Conservation (phyloP, 2,329 filamentous ascomycete genomes). For the Elsinoe fawcettii region DNA sequence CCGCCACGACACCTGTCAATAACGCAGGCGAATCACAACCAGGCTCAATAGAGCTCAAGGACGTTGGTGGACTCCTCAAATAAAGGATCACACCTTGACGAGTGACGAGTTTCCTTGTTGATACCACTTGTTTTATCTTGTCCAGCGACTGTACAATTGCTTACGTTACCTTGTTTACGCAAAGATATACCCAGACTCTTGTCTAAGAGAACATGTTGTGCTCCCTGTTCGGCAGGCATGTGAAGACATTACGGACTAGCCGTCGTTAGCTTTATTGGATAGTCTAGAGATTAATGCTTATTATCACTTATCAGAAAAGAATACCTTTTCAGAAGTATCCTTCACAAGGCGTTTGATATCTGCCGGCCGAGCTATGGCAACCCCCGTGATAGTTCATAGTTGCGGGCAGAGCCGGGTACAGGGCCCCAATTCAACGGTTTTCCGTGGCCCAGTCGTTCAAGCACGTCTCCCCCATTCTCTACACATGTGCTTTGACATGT, state of each 20-base stretch:
- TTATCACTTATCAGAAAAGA: neutral
- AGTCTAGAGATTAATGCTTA: slow-evolving; percentile 2
- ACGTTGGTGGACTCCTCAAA: slow-evolving; percentile 11
- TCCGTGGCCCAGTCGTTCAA: slow-evolving; percentile 5
- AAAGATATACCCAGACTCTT: slow-evolving; percentile 7
- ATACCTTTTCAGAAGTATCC: neutral
- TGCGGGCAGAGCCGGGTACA: neutral
- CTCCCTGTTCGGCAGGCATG: neutral
- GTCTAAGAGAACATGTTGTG: slow-evolving; percentile 1
- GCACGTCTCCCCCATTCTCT: neutral
- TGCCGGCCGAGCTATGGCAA: slow-evolving; percentile 11
- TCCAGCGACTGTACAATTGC: slow-evolving; percentile 6
- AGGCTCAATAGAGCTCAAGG: slow-evolving; percentile 13
- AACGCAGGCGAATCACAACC: slow-evolving; percentile 3
- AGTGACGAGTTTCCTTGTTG: slow-evolving; percentile 9
- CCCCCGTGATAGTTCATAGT: neutral
- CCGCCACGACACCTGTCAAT: slow-evolving; percentile 9
- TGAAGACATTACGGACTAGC: neutral
- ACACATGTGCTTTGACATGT: slow-evolving; percentile 7
- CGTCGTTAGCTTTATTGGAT: slow-evolving; percentile 4
- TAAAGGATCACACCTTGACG: neutral
- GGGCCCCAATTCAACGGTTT: slow-evolving; percentile 4
- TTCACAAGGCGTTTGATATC: slow-evolving; percentile 2
- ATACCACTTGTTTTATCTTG: neutral
- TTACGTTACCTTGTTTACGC: neutral